Percentiles rank a stretch among this genome's conserved stretches.
These are phyloP conservation scores for Aspergillus terreus DNA, from an alignment of 2,329 filamentous ascomycete species.

Conservation along the genomic window DNA sequence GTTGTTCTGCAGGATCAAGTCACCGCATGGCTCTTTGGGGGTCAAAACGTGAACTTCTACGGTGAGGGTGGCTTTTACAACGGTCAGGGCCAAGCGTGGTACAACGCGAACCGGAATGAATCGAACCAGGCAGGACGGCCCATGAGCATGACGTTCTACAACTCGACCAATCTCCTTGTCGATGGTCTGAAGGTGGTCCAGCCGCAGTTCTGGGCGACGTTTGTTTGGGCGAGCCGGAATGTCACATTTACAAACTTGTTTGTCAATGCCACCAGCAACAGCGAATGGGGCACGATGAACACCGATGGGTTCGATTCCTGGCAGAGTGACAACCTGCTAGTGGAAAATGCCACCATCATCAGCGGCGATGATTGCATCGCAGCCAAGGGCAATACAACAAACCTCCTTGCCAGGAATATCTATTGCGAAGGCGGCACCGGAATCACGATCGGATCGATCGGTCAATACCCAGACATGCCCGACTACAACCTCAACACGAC, in stretches of 20 bases:
- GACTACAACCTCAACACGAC: conserved; percentile 38
- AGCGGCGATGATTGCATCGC: conserved; percentile 38
- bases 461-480: conserved; percentile 33
- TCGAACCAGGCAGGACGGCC: conserved; percentile 50
- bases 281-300: conserved; percentile 44
- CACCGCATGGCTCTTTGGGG: conserved; percentile 54
- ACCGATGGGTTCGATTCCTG: conserved; percentile 52
- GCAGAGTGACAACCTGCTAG: conserved; percentile 47
- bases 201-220: conserved; percentile 50
- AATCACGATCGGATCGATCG: conserved; percentile 39
- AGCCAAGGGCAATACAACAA: conserved; percentile 40
- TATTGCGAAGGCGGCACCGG: conserved; percentile 37
- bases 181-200: conserved; percentile 48
- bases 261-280: conserved; percentile 41
- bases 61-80: conserved; percentile 53
- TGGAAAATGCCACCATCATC: conserved; percentile 45
- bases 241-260: conserved; percentile 53
- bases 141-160: conserved; percentile 51
- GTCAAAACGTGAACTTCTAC: conserved; percentile 42
- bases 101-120: conserved; percentile 45
- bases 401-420: conserved; percentile 38
- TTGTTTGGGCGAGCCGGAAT: conserved; percentile 47
- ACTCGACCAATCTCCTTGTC: conserved; percentile 48
- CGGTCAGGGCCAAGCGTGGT: conserved; percentile 61
- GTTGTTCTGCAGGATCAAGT: conserved; percentile 56